Evolutionary conservation across 306 rosid species (phyloP).

Genomic region (Sphenostylis stenocarpa): DNA sequence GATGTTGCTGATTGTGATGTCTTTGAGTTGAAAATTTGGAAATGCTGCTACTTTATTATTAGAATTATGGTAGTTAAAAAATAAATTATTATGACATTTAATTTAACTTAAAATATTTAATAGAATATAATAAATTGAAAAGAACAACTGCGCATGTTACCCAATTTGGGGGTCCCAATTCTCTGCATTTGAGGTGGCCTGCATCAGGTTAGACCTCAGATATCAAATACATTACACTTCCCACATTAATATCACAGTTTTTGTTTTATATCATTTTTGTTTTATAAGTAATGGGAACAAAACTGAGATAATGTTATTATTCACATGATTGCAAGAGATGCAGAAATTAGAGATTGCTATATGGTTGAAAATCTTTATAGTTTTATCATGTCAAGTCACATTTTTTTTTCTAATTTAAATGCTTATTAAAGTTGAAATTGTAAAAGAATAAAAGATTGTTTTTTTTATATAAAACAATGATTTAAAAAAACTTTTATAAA

Average conservation of each 20-base stretch:
- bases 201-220: background rate
- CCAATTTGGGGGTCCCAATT: constrained; percentile 32
- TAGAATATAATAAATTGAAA: background rate
- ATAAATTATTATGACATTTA: background rate
- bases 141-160: constrained; percentile 4
- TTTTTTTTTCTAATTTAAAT: background rate
- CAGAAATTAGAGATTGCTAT: background rate
- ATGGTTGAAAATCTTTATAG: background rate
- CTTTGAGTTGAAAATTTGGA: constrained; percentile 7
- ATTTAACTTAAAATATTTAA: background rate
- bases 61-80: background rate
- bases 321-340: background rate
- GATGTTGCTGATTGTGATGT: constrained; percentile 1
- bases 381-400: background rate
- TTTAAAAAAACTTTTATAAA: too few relatives aligned
- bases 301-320: background rate
- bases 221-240: background rate
- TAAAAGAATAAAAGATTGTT: too few relatives aligned
- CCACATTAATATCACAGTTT: background rate
- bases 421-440: background rate
- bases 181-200: background rate
- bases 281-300: background rate
- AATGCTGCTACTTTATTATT: background rate
- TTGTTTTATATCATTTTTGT: background rate
- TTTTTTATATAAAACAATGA: too few relatives aligned